Percentiles rank a stretch among this genome's conserved stretches.
phyloP scores from a whole-genome alignment of 2,329 filamentous ascomycete genomes.

The Verticillium alfalfae region DNA sequence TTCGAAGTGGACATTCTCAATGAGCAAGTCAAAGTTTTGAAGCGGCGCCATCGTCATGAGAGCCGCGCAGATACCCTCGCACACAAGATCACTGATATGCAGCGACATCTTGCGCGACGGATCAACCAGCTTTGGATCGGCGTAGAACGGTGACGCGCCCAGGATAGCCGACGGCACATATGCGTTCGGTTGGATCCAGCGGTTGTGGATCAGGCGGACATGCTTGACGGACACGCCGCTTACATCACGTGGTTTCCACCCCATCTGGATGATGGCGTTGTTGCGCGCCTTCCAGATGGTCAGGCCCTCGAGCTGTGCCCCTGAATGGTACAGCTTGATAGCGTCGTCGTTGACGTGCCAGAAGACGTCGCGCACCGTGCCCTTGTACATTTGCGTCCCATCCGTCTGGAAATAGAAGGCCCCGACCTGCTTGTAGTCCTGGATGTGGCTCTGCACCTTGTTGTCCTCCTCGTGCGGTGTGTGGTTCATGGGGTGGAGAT shows the following conservation, averaged over 20 bases:
- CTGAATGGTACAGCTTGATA: conserved; percentile 27
- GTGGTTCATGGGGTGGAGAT: conserved; percentile 17
- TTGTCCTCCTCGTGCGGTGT: conserved; percentile 5
- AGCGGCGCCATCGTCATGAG: conserved; percentile 3
- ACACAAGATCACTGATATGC: background rate
- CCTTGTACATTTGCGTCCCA: conserved; percentile 25
- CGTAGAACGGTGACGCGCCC: conserved; percentile 15
- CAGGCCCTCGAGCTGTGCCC: conserved; percentile 15
- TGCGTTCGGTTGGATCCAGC: conserved; percentile 13
- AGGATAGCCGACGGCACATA: conserved; percentile 15
- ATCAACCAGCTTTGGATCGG: conserved; percentile 8
- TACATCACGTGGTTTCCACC: conserved; percentile 22
- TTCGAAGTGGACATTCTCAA: conserved; percentile 5
- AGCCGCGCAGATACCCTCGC: conserved; percentile 4
- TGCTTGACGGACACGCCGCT: conserved; percentile 17
- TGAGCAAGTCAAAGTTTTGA: conserved; percentile 1
- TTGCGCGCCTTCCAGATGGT: conserved; percentile 23
- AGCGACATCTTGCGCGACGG: background rate
- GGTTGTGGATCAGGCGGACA: conserved; percentile 20
- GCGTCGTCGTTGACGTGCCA: conserved; percentile 28
- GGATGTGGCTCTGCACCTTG: conserved; percentile 13
- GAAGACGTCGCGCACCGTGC: conserved; percentile 23
- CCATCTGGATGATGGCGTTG: conserved; percentile 26
- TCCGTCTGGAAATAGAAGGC: conserved; percentile 30
- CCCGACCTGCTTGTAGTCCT: conserved; percentile 31